Percentiles rank a stretch among this genome's conserved stretches.
Conservation (phyloP, 2,329 filamentous ascomycete genomes). For the Hypoxylon sp. region DNA sequence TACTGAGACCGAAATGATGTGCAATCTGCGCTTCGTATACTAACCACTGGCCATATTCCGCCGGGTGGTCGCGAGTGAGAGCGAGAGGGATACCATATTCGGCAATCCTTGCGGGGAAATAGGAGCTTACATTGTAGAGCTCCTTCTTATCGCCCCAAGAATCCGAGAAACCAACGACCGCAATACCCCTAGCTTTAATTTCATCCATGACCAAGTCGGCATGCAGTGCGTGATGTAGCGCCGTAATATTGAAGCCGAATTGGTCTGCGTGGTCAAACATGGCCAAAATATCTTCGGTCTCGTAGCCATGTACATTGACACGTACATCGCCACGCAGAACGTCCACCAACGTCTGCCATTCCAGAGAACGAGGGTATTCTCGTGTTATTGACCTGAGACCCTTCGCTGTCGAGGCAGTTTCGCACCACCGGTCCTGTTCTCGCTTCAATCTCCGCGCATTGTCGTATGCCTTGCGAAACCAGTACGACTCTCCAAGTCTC, state of each 20-base stretch:
- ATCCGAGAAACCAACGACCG: slow-evolving; percentile 40
- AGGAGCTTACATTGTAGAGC: slow-evolving; percentile 36
- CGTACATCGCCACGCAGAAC: slow-evolving; percentile 41
- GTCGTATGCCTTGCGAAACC: slow-evolving; percentile 46
- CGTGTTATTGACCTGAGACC: slow-evolving; percentile 18
- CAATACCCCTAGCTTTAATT: slow-evolving; percentile 35
- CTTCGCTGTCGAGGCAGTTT: slow-evolving; percentile 22
- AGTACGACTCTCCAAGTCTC: slow-evolving; percentile 42
- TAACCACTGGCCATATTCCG: slow-evolving; percentile 42
- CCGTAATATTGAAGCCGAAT: slow-evolving; percentile 43
- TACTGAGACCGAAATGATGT: slow-evolving; percentile 40
- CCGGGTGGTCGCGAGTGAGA: slow-evolving; percentile 43
- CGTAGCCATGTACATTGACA: slow-evolving; percentile 42
- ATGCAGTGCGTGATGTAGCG: slow-evolving; percentile 41
- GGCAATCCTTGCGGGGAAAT: slow-evolving; percentile 29
- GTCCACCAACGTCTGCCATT: slow-evolving; percentile 45
- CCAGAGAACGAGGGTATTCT: slow-evolving; percentile 40
- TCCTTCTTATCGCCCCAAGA: slow-evolving; percentile 46
- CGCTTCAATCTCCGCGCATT: slow-evolving; percentile 32
- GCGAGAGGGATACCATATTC: slow-evolving; percentile 37
- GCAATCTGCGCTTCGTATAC: slow-evolving; percentile 42
- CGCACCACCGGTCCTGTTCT: slow-evolving; percentile 41
- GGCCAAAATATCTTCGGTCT: slow-evolving; percentile 41
- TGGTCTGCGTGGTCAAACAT: slow-evolving; percentile 44
- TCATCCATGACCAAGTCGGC: slow-evolving; percentile 36